Percentiles rank a stretch among this genome's conserved stretches.
phyloP scores from a whole-genome alignment of 345 rosid genomes.

The Sonneratia alba region DNA sequence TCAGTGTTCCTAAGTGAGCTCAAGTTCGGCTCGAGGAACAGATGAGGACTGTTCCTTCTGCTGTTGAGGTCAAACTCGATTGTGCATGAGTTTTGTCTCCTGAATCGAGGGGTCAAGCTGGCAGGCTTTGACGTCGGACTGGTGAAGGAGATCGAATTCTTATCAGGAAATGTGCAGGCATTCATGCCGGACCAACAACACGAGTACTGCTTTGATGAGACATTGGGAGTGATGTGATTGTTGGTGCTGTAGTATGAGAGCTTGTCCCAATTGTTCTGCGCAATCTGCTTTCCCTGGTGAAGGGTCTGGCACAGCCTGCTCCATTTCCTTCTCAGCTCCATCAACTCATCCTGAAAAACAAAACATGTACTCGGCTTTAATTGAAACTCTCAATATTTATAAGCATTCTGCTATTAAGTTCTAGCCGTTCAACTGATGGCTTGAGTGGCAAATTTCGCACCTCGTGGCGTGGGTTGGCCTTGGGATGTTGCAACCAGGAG shows the following conservation, averaged over 20 bases:
- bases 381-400: not conserved
- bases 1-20: constrained; percentile 43
- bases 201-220: constrained; percentile 25
- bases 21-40: constrained; percentile 36
- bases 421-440: not conserved
- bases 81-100: constrained; percentile 56
- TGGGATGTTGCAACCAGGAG: constrained; percentile 53
- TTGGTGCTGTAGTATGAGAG: not conserved
- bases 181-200: constrained; percentile 29
- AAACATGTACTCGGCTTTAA: not conserved
- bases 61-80: constrained; percentile 50
- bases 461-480: constrained; percentile 30
- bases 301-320: constrained; percentile 51
- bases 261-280: not conserved
- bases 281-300: constrained; percentile 29
- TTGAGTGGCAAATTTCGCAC: constrained; percentile 16
- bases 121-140: constrained; percentile 30
- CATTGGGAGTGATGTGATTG: constrained; percentile 13
- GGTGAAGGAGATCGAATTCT: constrained; percentile 29
- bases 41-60: constrained; percentile 15
- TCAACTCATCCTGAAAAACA: constrained; percentile 39
- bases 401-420: not conserved
- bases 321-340: constrained; percentile 57
- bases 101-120: constrained; percentile 48
- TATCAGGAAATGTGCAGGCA: constrained; percentile 26